phyloP scores from a whole-genome alignment of 345 rosid species.

The Alliaria petiolata region DNA sequence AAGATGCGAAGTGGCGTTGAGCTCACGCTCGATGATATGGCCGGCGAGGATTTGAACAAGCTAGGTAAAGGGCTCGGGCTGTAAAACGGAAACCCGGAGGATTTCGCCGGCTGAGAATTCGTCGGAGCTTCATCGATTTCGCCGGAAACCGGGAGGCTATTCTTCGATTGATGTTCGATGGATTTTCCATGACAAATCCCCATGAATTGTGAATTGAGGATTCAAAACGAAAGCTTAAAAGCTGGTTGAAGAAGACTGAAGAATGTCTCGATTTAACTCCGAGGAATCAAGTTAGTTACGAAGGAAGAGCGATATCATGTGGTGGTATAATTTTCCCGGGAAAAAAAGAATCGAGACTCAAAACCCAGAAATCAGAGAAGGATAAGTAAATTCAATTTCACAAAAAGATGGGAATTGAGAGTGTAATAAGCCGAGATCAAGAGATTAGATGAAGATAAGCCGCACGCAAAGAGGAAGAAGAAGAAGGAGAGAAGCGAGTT shows the following conservation, averaged over 20 bases:
- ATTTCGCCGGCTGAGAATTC: constrained; percentile 43
- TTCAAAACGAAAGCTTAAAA: too few relatives aligned
- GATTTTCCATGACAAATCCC: constrained; percentile 96
- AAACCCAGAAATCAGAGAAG: too few relatives aligned
- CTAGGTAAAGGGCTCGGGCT: constrained; percentile 88
- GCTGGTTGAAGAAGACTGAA: not conserved
- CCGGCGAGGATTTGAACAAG: constrained; percentile 83
- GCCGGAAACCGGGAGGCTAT: constrained; percentile 14
- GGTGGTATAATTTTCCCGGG: too few relatives aligned
- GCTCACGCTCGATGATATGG: constrained; percentile 56
- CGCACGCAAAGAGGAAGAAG: constrained; percentile 8
- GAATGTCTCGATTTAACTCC: not conserved
- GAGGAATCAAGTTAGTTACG: not conserved
- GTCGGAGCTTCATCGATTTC: constrained; percentile 21
- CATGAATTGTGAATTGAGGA: constrained; percentile 38
- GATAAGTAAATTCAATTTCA: constrained; percentile 27
- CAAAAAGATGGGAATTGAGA: constrained; percentile 13
- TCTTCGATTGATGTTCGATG: constrained; percentile 29
- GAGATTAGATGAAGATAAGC: constrained; percentile 13
- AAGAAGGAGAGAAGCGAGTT: constrained; percentile 20
- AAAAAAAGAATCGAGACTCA: too few relatives aligned
- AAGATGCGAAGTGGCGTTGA: constrained; percentile 89
- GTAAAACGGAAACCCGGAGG: constrained; percentile 77
- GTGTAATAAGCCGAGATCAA: not conserved
- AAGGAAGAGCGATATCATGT: not conserved